A percentile compares a stretch with the other conserved stretches of the same genome.
phyloP scores from a whole-genome alignment of 2,329 filamentous ascomycete genomes.

The Epichloe typhina region DNA sequence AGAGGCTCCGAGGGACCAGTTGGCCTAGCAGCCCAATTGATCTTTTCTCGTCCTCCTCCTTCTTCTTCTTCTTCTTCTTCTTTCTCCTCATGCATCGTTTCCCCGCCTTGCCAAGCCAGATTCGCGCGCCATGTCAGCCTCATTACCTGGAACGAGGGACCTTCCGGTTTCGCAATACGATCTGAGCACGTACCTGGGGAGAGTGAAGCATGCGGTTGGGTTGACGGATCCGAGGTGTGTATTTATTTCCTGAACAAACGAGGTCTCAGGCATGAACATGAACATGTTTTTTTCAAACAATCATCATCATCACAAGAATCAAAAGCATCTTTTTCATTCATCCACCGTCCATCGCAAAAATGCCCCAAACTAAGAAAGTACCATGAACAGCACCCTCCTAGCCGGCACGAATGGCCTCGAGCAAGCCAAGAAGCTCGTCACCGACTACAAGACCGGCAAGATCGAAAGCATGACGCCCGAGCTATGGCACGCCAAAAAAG shows the following conservation, averaged over 20 bases:
- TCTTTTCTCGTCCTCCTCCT: neutral
- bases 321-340: neutral
- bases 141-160: slow-evolving; percentile 58
- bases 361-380: no score
- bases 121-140: slow-evolving; percentile 42
- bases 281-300: neutral
- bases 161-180: slow-evolving; percentile 88
- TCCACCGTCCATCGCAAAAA: neutral
- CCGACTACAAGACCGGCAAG: slow-evolving; percentile 77
- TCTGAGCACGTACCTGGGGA: slow-evolving; percentile 84
- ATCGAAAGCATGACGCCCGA: slow-evolving; percentile 72
- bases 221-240: slow-evolving; percentile 91
- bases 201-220: slow-evolving; percentile 77
- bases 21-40: neutral
- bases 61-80: no score
- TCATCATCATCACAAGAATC: no score
- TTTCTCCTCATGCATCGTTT: no score
- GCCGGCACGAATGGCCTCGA: slow-evolving; percentile 68
- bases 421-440: slow-evolving; percentile 68
- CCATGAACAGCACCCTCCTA: slow-evolving; percentile 59
- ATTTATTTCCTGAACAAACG: neutral
- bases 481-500: slow-evolving; percentile 91
- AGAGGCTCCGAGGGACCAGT: neutral
- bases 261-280: neutral
- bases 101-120: neutral